These are phyloP conservation scores for Lactifluus volemus DNA, from an alignment of 768 basidiomycete genomes.

Conservation along the genomic window DNA sequence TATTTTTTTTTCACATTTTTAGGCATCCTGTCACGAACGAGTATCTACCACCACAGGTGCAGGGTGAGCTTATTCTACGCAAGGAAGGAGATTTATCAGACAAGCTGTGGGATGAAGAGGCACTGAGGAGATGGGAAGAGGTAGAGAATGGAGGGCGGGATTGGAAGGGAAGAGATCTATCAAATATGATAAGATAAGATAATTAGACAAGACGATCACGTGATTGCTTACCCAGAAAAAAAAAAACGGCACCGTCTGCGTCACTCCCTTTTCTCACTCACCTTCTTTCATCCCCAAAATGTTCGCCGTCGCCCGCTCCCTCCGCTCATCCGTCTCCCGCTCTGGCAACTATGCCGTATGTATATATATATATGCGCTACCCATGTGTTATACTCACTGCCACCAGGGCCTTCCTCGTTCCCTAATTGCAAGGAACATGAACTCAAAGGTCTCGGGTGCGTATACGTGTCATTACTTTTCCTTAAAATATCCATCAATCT, in stretches of 20 bases:
- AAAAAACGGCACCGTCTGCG: constrained; percentile 2
- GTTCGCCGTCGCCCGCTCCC: constrained; percentile 61
- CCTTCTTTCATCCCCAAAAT: constrained; percentile 39
- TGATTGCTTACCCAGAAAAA: background rate
- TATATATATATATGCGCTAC: constrained; percentile 3
- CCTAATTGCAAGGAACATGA: constrained; percentile 85
- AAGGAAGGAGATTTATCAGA: too few relatives aligned
- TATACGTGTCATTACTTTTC: constrained; percentile 6
- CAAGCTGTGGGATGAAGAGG: constrained; percentile 26
- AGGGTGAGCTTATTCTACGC: too few relatives aligned
- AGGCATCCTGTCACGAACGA: constrained; percentile 44
- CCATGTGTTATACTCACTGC: constrained; percentile 7
- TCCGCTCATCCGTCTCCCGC: constrained; percentile 50
- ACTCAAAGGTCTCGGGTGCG: constrained; percentile 85
- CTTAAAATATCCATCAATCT: background rate
- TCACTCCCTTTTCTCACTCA: constrained; percentile 21
- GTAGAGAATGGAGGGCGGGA: constrained; percentile 31
- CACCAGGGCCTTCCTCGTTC: constrained; percentile 57
- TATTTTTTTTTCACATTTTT: background rate
- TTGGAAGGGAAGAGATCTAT: constrained; percentile 28
- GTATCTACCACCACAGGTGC: too few relatives aligned
- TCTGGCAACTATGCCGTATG: constrained; percentile 57
- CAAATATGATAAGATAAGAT: too few relatives aligned
- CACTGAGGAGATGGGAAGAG: constrained; percentile 38
- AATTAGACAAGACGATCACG: background rate